Conservation (phyloP, 176 grass and related monocot genomes). For the Carex littledalei region DNA sequence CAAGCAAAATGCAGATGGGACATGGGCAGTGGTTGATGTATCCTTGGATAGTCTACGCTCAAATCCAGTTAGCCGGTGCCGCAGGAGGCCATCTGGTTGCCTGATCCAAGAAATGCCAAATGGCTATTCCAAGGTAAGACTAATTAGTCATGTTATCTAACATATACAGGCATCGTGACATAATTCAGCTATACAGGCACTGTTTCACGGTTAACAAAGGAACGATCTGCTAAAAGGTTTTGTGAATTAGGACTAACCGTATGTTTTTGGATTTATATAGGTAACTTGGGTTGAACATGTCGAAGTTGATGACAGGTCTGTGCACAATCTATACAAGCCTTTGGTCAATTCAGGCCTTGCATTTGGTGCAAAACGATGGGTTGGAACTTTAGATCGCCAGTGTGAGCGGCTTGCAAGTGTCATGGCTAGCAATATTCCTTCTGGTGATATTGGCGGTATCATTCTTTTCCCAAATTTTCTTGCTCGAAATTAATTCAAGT, state of each 20-base stretch:
- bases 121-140: constrained; percentile 79
- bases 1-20: constrained; percentile 81
- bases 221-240: background rate
- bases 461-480: background rate
- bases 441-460: constrained; percentile 75
- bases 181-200: background rate
- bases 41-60: constrained; percentile 78
- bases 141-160: background rate
- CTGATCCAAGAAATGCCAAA: constrained; percentile 97
- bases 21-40: constrained; percentile 88
- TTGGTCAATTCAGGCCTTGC: constrained; percentile 78
- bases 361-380: constrained; percentile 77
- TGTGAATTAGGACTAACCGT: background rate
- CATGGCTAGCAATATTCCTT: constrained; percentile 88
- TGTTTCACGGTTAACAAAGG: background rate
- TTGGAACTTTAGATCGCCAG: constrained; percentile 70
- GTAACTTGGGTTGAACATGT: constrained; percentile 96
- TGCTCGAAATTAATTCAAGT: background rate
- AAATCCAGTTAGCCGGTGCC: constrained; percentile 41
- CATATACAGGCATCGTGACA: background rate
- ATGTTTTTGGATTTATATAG: constrained; percentile 16
- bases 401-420: constrained; percentile 86
- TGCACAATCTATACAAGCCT: constrained; percentile 79
- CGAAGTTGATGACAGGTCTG: constrained; percentile 89
- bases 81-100: constrained; percentile 75